Evolutionary conservation across 2,329 filamentous ascomycete genomes (phyloP), one percentile per base, ranked within the genome.

Genomic region (Hypoxylon sp.): DNA sequence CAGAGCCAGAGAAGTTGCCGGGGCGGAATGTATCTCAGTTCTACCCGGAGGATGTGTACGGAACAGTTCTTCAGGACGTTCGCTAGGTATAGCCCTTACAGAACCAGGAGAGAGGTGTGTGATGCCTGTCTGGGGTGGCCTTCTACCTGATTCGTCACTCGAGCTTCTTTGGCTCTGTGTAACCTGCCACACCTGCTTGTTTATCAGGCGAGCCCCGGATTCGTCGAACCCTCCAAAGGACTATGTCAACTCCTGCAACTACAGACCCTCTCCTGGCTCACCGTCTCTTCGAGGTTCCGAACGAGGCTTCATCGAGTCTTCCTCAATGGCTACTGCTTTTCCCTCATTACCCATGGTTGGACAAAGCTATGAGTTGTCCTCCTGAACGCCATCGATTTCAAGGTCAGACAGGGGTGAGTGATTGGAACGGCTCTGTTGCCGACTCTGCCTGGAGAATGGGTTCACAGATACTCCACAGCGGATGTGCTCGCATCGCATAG

Each of bases 11-110:
- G 66, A 71, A 67, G 69, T 69, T 59, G 66, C 63, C 69, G 69
- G 71, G 66, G 68, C 74, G 74, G 73, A 68, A 76, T 73, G 70
- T 75, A 58, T 71, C 71, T 74, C 46, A 72, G 60, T 68, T 61
- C 65, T 69, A 70, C 64, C 72, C 67, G 69, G 69, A 72, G 68
- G 61, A 68, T 61, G 51, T 42, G 44, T 58, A 71, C 56, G 60
- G 64, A 63, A 72, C 56, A 66, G 68, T 73, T 71, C 69, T 68
- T 61, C 51, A 63, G 64, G 58, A 57, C 51, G 42, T 63, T 51
- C 51, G 61, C 56, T 56, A 53, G 35, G 42, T 35, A 46, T 37
- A 61, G 35, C 54, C 54, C 48, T 44, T 55, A 44, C 27, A 11
- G 50, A 46, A 55, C 31, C 25, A 56, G 35, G 40, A 51, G 35